A percentile compares a stretch with the other conserved stretches of the same genome.
These are phyloP conservation scores for Scutellaria minor DNA, from an alignment of 257 asterid genomes.

Conservation along the genomic window DNA sequence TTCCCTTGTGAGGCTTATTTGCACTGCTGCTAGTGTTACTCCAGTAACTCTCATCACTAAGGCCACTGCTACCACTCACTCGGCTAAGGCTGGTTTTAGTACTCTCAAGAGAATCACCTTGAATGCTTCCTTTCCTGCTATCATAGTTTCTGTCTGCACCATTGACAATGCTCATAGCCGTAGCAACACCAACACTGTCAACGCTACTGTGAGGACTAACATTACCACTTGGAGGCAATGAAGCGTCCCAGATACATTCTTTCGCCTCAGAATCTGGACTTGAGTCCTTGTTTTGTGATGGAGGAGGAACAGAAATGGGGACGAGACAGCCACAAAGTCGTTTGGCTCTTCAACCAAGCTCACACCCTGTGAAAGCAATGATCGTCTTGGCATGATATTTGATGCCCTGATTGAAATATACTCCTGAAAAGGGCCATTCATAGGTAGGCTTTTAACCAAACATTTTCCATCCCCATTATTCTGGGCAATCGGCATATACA, in stretches of 20 bases:
- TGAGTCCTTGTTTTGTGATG: constrained; percentile 43
- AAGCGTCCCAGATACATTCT: constrained; percentile 62
- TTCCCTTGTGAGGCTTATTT: constrained; percentile 65
- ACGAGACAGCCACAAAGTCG: constrained; percentile 31
- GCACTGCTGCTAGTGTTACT: constrained; percentile 56
- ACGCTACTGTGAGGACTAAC: constrained; percentile 59
- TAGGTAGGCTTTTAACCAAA: constrained; percentile 51
- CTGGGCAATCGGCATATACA: constrained; percentile 63
- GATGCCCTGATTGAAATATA: constrained; percentile 64
- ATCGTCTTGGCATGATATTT: constrained; percentile 39
- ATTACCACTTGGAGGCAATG: constrained; percentile 57
- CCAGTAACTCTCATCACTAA: constrained; percentile 70
- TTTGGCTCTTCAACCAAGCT: constrained; percentile 45
- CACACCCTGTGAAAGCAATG: constrained; percentile 41
- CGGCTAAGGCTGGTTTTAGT: constrained; percentile 56
- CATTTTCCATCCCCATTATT: constrained; percentile 48
- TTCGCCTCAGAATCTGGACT: constrained; percentile 46
- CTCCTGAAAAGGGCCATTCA: constrained; percentile 59
- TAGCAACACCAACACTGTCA: constrained; percentile 47
- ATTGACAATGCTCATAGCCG: constrained; percentile 49
- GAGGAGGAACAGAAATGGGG: constrained; percentile 37
- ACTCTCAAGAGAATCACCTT: constrained; percentile 58
- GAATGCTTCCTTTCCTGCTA: constrained; percentile 44
- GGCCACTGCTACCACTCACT: constrained; percentile 61
- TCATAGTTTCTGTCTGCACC: constrained; percentile 46